A percentile compares a stretch with the other conserved stretches of the same genome.
Conservation (phyloP, 176 grass and related monocot species). For the Oryza australiensis region DNA sequence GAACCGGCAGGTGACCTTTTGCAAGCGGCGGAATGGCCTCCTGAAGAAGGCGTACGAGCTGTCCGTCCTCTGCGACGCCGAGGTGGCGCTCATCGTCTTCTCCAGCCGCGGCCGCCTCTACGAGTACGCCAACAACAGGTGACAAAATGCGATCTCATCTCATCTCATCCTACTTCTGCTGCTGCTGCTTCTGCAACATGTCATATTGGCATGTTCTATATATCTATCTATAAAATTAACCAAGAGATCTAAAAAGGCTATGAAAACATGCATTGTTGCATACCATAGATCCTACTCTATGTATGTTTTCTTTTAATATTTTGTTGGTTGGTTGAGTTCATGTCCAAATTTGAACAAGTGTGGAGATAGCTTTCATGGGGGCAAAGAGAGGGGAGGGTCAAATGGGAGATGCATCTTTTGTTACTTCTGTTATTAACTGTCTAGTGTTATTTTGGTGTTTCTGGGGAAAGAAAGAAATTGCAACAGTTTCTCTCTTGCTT, state of each 20-base stretch:
- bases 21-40: conserved; percentile 82
- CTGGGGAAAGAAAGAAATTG: conserved; percentile 54
- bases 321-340: not conserved
- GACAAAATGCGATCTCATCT: not conserved
- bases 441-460: conserved; percentile 52
- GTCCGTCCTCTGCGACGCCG: conserved; percentile 78
- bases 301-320: not conserved
- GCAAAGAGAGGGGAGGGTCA: conserved; percentile 40
- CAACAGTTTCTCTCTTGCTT: conserved; percentile 35
- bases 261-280: not conserved
- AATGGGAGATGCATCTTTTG: conserved; percentile 62
- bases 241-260: not conserved
- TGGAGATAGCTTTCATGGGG: conserved; percentile 37
- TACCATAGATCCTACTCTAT: conserved; percentile 24
- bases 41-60: conserved; percentile 87
- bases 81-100: conserved; percentile 78
- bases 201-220: not conserved
- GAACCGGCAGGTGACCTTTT: conserved; percentile 87
- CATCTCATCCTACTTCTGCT: not conserved
- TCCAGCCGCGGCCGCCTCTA: conserved; percentile 82
- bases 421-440: conserved; percentile 51
- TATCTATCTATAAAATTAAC: not conserved
- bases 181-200: not conserved
- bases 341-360: conserved; percentile 57
- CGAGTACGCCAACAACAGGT: conserved; percentile 82